A percentile compares a stretch with the other conserved stretches of the same genome.
Evolutionary conservation across 2,329 filamentous ascomycete genomes (phyloP).

Genomic region (Arthrobotrys entomopaga): DNA sequence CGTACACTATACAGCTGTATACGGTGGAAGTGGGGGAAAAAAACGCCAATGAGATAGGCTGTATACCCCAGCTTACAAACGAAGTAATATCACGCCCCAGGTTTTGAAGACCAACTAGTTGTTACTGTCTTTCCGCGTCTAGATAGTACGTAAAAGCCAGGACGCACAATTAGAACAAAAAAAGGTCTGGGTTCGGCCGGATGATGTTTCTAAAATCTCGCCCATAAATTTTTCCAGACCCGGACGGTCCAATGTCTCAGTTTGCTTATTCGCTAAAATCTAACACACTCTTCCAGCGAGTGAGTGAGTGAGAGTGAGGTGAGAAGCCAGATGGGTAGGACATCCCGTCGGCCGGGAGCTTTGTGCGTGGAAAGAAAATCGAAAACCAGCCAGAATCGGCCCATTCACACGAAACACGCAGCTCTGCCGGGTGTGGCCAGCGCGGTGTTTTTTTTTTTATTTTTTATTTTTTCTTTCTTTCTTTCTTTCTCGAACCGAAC

Average conservation of each 20-base stretch:
- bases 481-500: slow-evolving; percentile 17
- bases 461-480: no score
- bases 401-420: slow-evolving; percentile 53
- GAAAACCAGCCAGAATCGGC: slow-evolving; percentile 45
- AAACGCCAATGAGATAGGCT: no score
- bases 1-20: neutral
- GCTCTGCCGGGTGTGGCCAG: slow-evolving; percentile 4
- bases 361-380: slow-evolving; percentile 20
- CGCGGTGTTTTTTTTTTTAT: slow-evolving; percentile 15
- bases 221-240: neutral
- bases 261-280: slow-evolving; percentile 48
- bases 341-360: slow-evolving; percentile 10
- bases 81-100: no score
- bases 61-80: no score
- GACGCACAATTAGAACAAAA: no score
- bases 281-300: neutral
- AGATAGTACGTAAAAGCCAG: no score
- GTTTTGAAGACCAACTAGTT: no score
- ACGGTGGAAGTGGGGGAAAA: neutral
- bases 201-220: no score
- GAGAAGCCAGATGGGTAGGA: slow-evolving; percentile 38
- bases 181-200: no score
- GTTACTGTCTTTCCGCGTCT: no score
- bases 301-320: no score
- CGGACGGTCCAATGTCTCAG: slow-evolving; percentile 51